Conservation (phyloP, 441 rosid species). For the Brassica balearica region DNA sequence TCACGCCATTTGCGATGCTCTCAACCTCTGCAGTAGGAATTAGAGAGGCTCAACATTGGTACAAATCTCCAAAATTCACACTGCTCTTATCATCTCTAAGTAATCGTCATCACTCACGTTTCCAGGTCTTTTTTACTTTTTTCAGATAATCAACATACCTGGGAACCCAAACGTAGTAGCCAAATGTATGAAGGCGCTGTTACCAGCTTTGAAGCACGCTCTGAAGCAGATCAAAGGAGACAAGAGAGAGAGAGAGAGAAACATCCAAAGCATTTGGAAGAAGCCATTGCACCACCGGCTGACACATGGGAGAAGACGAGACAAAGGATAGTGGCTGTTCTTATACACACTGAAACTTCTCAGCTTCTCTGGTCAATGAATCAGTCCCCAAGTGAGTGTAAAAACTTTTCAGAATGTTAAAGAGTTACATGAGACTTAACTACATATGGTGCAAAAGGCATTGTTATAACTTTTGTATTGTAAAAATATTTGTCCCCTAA, state of each 20-base stretch:
- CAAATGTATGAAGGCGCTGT: constrained; percentile 90
- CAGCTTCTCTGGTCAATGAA: constrained; percentile 7
- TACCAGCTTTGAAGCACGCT: constrained; percentile 91
- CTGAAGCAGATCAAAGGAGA: constrained; percentile 89
- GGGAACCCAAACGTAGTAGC: constrained; percentile 96
- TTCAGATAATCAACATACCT: constrained; percentile 95
- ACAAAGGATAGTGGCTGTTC: constrained; percentile 51
- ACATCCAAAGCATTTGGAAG: constrained; percentile 76
- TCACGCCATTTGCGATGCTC: constrained; percentile 94
- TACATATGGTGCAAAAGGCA: neutral
- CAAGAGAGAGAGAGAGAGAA: constrained; percentile 77
- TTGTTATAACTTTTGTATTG: constrained; percentile 14
- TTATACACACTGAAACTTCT: constrained; percentile 59
- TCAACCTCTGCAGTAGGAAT: constrained; percentile 94
- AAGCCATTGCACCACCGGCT: constrained; percentile 50
- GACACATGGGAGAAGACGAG: constrained; percentile 62
- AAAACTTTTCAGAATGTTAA: neutral
- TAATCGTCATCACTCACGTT: constrained; percentile 15
- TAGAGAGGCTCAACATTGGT: constrained; percentile 90
- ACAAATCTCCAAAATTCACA: constrained; percentile 32
- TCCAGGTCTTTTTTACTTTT: constrained; percentile 2
- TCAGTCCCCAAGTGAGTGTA: constrained; percentile 3
- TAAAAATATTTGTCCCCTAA: neutral
- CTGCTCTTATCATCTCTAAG: neutral
- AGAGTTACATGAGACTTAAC: neutral